Conservation (phyloP, 352 stramenopile genomes). For the Blastocystis sp. region DNA sequence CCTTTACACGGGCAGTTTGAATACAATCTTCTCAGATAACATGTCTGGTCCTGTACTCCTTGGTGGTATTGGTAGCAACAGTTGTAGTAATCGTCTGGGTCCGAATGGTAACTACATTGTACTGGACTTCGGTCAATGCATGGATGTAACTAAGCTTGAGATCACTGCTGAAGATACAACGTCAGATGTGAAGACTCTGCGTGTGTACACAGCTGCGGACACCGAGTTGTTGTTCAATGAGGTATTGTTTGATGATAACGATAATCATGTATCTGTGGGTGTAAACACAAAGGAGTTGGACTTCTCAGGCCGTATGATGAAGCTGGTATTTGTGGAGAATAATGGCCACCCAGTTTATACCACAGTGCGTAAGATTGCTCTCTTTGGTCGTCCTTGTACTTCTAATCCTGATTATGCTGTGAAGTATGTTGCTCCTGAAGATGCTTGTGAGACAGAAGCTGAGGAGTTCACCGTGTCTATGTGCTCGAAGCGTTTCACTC, state of each 20-base stretch:
- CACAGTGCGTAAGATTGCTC: slow-evolving; percentile 28
- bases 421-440: slow-evolving; percentile 31
- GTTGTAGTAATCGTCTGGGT: slow-evolving; percentile 33
- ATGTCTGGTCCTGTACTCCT: not conserved
- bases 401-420: slow-evolving; percentile 4
- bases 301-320: slow-evolving; percentile 56
- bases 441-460: not conserved
- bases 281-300: slow-evolving; percentile 7
- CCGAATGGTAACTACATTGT: slow-evolving; percentile 59
- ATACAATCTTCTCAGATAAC: not conserved
- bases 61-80: slow-evolving; percentile 21
- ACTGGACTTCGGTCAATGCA: slow-evolving; percentile 46
- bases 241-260: slow-evolving; percentile 13
- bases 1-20: slow-evolving; percentile 21
- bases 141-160: not conserved
- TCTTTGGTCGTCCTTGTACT: slow-evolving; percentile 29
- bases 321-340: slow-evolving; percentile 44
- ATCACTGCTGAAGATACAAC: not conserved
- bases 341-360: slow-evolving; percentile 33
- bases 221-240: slow-evolving; percentile 16
- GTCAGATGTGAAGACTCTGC: slow-evolving; percentile 13
- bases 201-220: slow-evolving; percentile 23
- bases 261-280: slow-evolving; percentile 14
- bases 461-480: slow-evolving; percentile 21
- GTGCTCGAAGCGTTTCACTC: slow-evolving; percentile 28